Percentiles rank a stretch among this genome's conserved stretches.
phyloP scores from a whole-genome alignment of 2,329 filamentous ascomycete genomes.

The Nannizziopsis arthrosporioides region DNA sequence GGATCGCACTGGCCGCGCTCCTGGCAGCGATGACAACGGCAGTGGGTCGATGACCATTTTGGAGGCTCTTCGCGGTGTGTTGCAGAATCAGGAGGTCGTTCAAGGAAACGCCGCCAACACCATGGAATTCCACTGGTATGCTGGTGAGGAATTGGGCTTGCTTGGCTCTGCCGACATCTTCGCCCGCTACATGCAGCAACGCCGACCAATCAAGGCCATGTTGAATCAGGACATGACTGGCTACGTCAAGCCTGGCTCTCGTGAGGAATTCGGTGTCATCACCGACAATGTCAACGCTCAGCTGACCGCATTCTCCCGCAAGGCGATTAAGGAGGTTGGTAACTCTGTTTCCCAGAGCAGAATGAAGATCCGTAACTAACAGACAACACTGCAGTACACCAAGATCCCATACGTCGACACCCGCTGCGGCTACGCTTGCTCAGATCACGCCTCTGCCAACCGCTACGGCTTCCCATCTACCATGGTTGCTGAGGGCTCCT shows the following conservation, averaged over 20 bases:
- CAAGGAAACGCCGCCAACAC: constrained; percentile 68
- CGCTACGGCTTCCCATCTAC: constrained; percentile 55
- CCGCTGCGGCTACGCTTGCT: constrained; percentile 76
- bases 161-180: constrained; percentile 87
- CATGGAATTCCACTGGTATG: constrained; percentile 95
- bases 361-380: background rate
- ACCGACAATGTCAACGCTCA: constrained; percentile 77
- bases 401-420: constrained; percentile 76
- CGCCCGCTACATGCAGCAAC: constrained; percentile 59
- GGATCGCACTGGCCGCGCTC: constrained; percentile 70
- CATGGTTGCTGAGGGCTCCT: constrained; percentile 52
- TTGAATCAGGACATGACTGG: constrained; percentile 98
- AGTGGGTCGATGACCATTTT: constrained; percentile 89
- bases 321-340: constrained; percentile 57
- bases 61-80: constrained; percentile 72
- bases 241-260: constrained; percentile 68
- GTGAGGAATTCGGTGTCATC: constrained; percentile 83
- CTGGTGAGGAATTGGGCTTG: constrained; percentile 76
- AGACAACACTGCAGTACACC: constrained; percentile 53
- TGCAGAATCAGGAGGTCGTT: constrained; percentile 59
- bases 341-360: background rate
- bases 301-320: constrained; percentile 82
- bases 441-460: constrained; percentile 57
- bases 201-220: constrained; percentile 81
- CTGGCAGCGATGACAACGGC: constrained; percentile 91